Conservation (phyloP, 345 rosid genomes). For the Eucalyptus rudis region DNA sequence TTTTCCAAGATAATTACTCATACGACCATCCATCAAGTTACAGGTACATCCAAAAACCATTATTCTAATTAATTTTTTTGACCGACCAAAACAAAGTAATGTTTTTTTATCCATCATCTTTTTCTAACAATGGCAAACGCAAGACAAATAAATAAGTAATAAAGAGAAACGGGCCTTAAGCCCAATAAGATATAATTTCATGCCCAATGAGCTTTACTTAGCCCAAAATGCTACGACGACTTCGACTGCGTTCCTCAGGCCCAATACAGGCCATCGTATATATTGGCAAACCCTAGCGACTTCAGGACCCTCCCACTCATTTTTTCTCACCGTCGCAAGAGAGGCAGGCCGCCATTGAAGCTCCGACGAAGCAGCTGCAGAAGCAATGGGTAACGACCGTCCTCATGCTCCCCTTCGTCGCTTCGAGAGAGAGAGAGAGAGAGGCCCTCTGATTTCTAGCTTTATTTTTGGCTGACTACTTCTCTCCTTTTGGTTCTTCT, state of each 20-base stretch:
- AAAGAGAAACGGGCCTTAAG: neutral
- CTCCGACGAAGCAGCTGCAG: neutral
- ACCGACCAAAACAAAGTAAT: no score
- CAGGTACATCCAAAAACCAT: neutral
- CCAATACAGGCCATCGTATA: neutral
- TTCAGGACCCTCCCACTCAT: neutral
- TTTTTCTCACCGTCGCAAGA: neutral
- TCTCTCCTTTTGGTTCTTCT: neutral
- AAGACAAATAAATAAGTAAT: neutral
- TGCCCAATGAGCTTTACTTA: neutral
- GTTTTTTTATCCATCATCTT: neutral
- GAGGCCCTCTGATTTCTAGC: neutral
- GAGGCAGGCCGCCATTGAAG: neutral
- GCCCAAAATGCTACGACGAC: neutral
- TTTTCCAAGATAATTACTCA: neutral
- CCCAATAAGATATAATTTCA: neutral
- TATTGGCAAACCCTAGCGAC: neutral
- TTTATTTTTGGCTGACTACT: neutral
- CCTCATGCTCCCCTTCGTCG: neutral
- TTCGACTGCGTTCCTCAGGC: neutral
- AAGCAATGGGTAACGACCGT: constrained; percentile 4
- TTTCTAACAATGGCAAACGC: neutral
- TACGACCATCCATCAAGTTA: neutral
- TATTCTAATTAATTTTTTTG: neutral
- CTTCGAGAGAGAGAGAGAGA: neutral